Evolutionary conservation across 768 basidiomycete species (phyloP).

Genomic region (Dentipellis sp.): DNA sequence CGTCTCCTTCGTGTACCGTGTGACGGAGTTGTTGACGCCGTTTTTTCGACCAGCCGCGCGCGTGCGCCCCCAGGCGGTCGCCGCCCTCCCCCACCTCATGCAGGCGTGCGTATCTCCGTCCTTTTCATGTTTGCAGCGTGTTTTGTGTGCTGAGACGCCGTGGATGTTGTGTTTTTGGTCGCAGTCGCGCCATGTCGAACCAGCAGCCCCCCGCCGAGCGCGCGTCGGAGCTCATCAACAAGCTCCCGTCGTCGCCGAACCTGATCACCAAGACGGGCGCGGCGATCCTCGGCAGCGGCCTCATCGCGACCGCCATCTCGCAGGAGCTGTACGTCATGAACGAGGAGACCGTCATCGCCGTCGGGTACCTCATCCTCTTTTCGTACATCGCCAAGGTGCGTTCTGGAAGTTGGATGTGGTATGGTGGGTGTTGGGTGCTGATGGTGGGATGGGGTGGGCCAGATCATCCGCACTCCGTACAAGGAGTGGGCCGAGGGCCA

Average conservation of each 20-base stretch:
- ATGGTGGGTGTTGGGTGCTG: conserved; percentile 6
- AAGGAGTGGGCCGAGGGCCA: conserved; percentile 86
- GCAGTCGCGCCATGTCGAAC: conserved; percentile 59
- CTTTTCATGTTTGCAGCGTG: not conserved
- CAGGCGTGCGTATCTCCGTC: conserved; percentile 32
- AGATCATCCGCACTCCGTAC: conserved; percentile 83
- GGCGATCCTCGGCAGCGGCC: conserved; percentile 83
- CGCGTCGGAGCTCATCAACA: conserved; percentile 85
- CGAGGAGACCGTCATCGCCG: conserved; percentile 86
- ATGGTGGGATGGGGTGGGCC: conserved; percentile 7
- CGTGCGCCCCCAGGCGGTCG: conserved; percentile 29
- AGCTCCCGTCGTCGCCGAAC: conserved; percentile 73
- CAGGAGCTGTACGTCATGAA: conserved; percentile 97
- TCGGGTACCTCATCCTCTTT: conserved; percentile 77
- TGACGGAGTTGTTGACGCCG: no score
- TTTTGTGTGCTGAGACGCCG: not conserved
- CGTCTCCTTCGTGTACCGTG: not conserved
- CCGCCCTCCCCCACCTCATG: conserved; percentile 35
- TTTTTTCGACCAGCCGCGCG: conserved; percentile 10
- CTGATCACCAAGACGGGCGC: conserved; percentile 94
- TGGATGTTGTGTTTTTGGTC: not conserved
- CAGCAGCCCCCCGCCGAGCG: conserved; percentile 72
- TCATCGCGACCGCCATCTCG: conserved; percentile 87
- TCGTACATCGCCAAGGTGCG: conserved; percentile 74
- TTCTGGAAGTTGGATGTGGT: conserved; percentile 6